A percentile compares a stretch with the other conserved stretches of the same genome.
Conservation (phyloP, 73 alveolate genomes). For the Loxodes magnus region DNA sequence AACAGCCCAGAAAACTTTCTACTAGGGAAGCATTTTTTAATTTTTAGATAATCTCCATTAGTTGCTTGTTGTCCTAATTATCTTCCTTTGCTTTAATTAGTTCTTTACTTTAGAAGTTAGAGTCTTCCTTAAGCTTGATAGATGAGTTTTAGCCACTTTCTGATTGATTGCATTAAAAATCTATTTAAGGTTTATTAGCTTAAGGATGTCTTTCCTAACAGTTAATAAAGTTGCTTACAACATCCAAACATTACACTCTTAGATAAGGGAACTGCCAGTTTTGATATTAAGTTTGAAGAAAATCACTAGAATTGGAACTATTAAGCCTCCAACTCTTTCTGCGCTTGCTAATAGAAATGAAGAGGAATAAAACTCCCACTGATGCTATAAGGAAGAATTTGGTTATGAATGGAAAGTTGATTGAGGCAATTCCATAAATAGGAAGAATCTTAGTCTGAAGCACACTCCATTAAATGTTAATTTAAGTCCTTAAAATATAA, state of each 20-base stretch:
- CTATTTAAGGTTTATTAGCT: not conserved
- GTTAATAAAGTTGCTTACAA: not conserved
- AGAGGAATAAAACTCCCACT: constrained; percentile 25
- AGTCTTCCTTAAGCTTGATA: constrained; percentile 6
- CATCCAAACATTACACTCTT: constrained; percentile 18
- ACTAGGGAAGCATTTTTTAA: constrained; percentile 7
- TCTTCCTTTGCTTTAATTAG: not conserved
- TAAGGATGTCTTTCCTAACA: constrained; percentile 4
- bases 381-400: constrained; percentile 36
- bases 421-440: no score
- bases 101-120: not conserved
- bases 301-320: constrained; percentile 16
- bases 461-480: no score
- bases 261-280: constrained; percentile 24
- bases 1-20: not conserved
- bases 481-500: no score
- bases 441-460: no score
- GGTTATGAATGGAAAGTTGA: constrained; percentile 40
- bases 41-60: not conserved
- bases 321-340: constrained; percentile 46
- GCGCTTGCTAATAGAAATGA: constrained; percentile 23
- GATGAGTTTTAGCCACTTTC: no score
- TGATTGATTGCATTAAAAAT: no score
- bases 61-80: not conserved
- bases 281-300: constrained; percentile 14